Evolutionary conservation across 306 rosid genomes (phyloP).

Genomic region (Corylus heterophylla): DNA sequence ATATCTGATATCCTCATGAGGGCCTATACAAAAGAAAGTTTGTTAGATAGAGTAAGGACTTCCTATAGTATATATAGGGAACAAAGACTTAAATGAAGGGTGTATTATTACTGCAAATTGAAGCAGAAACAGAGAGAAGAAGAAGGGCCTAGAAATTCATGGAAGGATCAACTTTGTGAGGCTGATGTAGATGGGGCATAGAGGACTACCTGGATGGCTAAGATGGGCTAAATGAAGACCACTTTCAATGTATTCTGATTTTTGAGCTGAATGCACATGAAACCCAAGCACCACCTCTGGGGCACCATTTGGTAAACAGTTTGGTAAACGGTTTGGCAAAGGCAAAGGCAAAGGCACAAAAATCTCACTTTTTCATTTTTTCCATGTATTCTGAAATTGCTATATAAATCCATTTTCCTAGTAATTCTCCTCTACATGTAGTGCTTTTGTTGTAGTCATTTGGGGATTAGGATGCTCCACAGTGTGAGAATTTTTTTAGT

Average conservation of each 20-base stretch:
- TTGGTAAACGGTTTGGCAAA: too few species aligned
- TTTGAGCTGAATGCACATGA: not conserved
- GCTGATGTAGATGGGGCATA: not conserved
- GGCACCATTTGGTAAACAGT: too few species aligned
- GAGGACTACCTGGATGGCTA: not conserved
- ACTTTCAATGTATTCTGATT: not conserved
- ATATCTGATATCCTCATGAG: slow-evolving; percentile 1
- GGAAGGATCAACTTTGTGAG: not conserved
- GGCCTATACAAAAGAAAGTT: not conserved
- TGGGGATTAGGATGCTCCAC: too few species aligned
- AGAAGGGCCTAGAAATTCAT: not conserved
- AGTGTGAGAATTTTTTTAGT: not conserved
- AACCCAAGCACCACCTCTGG: not conserved
- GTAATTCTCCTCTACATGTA: not conserved
- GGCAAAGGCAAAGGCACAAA: too few species aligned
- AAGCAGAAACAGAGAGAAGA: not conserved
- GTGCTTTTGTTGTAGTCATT: not conserved
- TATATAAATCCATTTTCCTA: not conserved
- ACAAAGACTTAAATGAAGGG: not conserved
- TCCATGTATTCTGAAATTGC: not conserved
- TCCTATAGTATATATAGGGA: not conserved
- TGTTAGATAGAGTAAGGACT: not conserved
- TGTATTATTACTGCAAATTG: not conserved
- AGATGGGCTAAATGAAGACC: not conserved
- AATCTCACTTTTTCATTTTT: too few species aligned